These are phyloP conservation scores for Amaranthus palmeri DNA, from an alignment of 148 eudicot species.

Conservation along the genomic window DNA sequence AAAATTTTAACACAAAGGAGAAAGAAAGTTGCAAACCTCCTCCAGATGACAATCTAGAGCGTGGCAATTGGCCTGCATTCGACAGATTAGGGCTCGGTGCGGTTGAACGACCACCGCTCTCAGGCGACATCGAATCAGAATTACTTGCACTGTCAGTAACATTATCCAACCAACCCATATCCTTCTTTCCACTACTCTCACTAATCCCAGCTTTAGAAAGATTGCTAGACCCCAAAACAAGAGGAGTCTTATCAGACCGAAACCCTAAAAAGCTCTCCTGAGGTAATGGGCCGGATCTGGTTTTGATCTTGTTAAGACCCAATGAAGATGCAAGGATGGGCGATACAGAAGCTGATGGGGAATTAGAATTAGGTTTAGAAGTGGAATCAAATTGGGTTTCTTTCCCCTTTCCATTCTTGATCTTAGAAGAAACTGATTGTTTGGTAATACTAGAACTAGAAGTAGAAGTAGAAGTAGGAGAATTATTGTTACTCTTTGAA, in stretches of 20 bases:
- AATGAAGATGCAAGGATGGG: conserved; percentile 87
- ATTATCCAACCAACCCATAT: conserved; percentile 38
- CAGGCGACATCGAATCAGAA: conserved; percentile 55
- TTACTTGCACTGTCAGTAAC: conserved; percentile 46
- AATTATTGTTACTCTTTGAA: conserved; percentile 24
- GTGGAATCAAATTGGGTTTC: conserved; percentile 24
- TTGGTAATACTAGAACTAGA: conserved; percentile 21
- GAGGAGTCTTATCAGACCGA: conserved; percentile 53
- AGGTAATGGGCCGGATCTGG: conserved; percentile 95
- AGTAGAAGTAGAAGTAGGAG: conserved; percentile 7
- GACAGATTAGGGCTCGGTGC: conserved; percentile 42
- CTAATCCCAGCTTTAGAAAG: conserved; percentile 45
- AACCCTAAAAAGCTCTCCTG: conserved; percentile 95
- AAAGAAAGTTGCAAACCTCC: conserved; percentile 37
- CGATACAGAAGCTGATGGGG: conserved; percentile 46
- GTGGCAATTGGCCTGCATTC: conserved; percentile 31
- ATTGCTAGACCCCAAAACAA: conserved; percentile 63
- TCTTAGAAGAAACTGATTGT: conserved; percentile 1
- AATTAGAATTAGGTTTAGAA: conserved; percentile 2
- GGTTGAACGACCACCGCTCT: conserved; percentile 37
- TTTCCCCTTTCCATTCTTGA: conserved; percentile 34
- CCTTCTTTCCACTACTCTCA: conserved; percentile 35
- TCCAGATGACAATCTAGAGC: conserved; percentile 67
- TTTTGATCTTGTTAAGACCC: conserved; percentile 90
- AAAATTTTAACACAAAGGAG: background rate